phyloP scores from a whole-genome alignment of 345 rosid genomes.

The Gossypioides kirkii region DNA sequence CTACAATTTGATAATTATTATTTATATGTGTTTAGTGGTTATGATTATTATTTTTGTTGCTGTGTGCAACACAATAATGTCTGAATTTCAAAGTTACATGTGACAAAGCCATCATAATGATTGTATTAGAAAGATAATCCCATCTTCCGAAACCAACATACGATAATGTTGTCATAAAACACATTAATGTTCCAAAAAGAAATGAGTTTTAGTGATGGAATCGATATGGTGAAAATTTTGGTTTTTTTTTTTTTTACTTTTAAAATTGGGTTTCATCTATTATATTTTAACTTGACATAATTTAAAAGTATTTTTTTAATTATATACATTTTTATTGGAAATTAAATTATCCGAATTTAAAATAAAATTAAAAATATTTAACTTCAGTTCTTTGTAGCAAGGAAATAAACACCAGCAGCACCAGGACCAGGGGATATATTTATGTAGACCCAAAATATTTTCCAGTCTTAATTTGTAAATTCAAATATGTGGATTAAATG shows the following conservation, averaged over 20 bases:
- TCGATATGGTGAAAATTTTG: not conserved
- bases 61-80: too few species aligned
- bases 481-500: too few species aligned
- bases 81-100: not conserved
- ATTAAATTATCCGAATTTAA: too few species aligned
- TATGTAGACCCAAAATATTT: not conserved
- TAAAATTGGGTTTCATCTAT: too few species aligned
- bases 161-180: not conserved
- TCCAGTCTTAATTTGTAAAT: too few species aligned
- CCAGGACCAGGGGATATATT: not conserved
- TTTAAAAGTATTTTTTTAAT: too few species aligned
- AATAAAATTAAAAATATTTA: not conserved
- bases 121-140: not conserved
- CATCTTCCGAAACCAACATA: not conserved
- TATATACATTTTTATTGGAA: too few species aligned
- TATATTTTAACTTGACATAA: too few species aligned
- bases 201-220: conserved; percentile 1
- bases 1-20: not conserved
- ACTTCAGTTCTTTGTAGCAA: not conserved
- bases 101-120: conserved; percentile 9
- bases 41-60: not conserved
- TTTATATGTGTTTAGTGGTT: not conserved
- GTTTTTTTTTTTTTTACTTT: too few species aligned
- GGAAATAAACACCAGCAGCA: too few species aligned
- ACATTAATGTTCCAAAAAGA: not conserved